Evolutionary conservation across 2,329 filamentous ascomycete genomes (phyloP), one percentile per base, ranked within the genome.

Genomic region (Alternaria rosae): DNA sequence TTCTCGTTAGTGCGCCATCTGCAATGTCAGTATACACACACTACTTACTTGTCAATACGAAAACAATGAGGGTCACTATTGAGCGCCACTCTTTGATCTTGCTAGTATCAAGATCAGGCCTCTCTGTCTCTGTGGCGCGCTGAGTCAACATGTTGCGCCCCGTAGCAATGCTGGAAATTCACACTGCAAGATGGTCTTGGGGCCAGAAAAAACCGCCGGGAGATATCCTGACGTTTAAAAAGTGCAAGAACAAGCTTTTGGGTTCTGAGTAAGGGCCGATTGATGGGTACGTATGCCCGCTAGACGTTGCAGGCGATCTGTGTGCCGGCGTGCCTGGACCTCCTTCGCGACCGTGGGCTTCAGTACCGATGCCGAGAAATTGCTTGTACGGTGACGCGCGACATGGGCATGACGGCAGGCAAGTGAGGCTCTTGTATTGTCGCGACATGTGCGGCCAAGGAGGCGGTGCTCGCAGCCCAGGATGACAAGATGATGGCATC

Each of bases 11-110:
- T 45, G 21, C 20, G n/a, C 8, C 12, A 8, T 52, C 8, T 38
- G n/a, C 10, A 26, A 41, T n/a, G 21, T 17, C 10, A 43, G 12
- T 11, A 44, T 6, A 26, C 15, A 26, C 21, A 42, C 30, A 12
- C 10, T 20, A 86, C 89, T 84, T 80, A 92, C 90, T 92, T 5
- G 90, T 89, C 42, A 91, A 44, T 32, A 92, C 81, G 70, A 92
- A 92, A 45, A 89, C 85, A 55, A 92, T 79, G 32, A 92, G 82
- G 0, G 89, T 92, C 59, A 92, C 78, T 52, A 92, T 92, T 15
- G 90, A 91, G 52, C 86, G 83, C 90, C 89, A 92, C 59, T 86
- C 78, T 57, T 77, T 85, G 70, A 92, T 92, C 67, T 84, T 78
- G 50, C 76, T 76, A 25, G 86, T 88, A 64, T 88, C 81, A 11